phyloP scores from a whole-genome alignment of 257 asterid species.

The Ehretia macrophylla region DNA sequence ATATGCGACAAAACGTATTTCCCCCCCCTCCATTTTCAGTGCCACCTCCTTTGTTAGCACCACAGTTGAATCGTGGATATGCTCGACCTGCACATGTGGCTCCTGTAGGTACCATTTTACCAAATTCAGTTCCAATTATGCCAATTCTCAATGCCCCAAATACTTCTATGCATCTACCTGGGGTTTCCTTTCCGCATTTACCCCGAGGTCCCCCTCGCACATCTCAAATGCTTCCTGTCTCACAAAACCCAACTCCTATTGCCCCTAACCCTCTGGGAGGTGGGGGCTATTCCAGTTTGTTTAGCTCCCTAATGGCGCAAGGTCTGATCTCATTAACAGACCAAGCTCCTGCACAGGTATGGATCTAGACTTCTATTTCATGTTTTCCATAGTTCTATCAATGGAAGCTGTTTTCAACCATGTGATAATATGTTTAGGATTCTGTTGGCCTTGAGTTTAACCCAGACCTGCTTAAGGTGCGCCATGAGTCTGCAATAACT shows the following conservation, averaged over 20 bases:
- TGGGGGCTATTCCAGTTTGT: conserved; percentile 49
- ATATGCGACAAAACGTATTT: conserved; percentile 36
- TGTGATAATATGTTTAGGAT: conserved; percentile 43
- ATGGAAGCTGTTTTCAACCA: conserved; percentile 18
- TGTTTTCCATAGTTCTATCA: background rate
- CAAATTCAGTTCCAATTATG: conserved; percentile 37
- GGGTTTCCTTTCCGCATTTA: background rate
- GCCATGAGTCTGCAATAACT: conserved; percentile 57
- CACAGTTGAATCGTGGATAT: conserved; percentile 42
- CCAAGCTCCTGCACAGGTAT: conserved; percentile 48
- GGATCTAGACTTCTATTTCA: conserved; percentile 1
- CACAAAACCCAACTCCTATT: conserved; percentile 35
- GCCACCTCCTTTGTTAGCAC: conserved; percentile 35
- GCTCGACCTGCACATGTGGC: conserved; percentile 34
- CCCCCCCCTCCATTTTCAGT: conserved; percentile 34
- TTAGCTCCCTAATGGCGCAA: conserved; percentile 73
- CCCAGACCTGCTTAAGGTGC: conserved; percentile 71
- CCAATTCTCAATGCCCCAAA: conserved; percentile 35
- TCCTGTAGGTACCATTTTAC: conserved; percentile 22
- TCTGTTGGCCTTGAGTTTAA: conserved; percentile 67
- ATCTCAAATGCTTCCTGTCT: conserved; percentile 33
- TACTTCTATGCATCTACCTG: conserved; percentile 39
- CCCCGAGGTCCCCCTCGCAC: conserved; percentile 41
- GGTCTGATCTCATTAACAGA: conserved; percentile 66
- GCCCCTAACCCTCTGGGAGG: conserved; percentile 44